Percentiles rank a stretch among this genome's conserved stretches.
Conservation (phyloP, 345 rosid species). For the Linum lewisii region DNA sequence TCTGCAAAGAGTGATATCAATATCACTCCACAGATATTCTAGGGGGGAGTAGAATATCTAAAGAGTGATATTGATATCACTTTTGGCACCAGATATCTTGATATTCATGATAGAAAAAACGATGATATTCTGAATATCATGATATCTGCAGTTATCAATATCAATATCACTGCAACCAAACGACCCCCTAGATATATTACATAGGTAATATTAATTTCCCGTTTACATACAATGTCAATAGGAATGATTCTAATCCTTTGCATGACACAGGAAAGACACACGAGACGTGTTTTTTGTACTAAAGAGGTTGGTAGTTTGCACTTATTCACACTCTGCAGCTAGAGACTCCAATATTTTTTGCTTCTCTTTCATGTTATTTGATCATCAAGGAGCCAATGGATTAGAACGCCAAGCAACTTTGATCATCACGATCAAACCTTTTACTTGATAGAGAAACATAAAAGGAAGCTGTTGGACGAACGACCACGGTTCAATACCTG, state of each 20-base stretch:
- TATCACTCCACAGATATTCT: no score
- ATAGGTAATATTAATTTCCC: constrained; percentile 4
- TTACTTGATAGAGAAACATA: no score
- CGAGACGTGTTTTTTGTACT: constrained; percentile 16
- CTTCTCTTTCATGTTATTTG: not conserved
- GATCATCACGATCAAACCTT: no score
- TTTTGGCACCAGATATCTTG: no score
- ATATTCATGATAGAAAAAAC: no score
- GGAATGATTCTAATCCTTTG: not conserved
- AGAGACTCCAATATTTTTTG: not conserved
- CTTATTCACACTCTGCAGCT: not conserved
- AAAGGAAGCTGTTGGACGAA: constrained; percentile 10
- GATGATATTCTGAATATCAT: no score
- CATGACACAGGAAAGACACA: constrained; percentile 16
- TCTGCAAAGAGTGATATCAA: no score
- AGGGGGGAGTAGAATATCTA: no score
- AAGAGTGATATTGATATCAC: no score
- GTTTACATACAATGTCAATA: not conserved
- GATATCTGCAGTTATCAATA: no score
- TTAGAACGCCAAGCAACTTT: no score
- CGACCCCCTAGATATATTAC: constrained; percentile 21
- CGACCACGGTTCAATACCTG: constrained; percentile 4
- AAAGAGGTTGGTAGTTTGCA: constrained; percentile 13
- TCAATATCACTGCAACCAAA: no score
- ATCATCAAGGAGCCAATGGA: constrained; percentile 26